These are phyloP conservation scores for Globisporangium paroecandrum DNA, from an alignment of 352 stramenopile species.

Conservation along the genomic window DNA sequence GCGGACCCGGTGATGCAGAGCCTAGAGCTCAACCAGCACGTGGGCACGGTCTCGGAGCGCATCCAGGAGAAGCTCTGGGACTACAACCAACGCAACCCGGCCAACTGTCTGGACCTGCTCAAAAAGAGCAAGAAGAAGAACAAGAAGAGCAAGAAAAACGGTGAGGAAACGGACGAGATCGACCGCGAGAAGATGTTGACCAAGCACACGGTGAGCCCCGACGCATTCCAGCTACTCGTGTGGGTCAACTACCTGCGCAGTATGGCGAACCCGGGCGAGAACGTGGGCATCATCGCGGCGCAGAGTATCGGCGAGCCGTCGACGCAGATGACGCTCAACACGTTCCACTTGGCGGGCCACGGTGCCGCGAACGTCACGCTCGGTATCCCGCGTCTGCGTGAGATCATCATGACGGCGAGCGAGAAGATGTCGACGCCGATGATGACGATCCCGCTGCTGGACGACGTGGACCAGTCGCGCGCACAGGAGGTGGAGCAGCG, in stretches of 20 bases:
- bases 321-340: conserved; percentile 99
- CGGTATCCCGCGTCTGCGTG: conserved; percentile 98
- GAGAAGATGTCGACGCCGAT: conserved; percentile 97
- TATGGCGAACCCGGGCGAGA: conserved; percentile 96
- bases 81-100: conserved; percentile 82
- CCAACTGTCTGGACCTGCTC: conserved; percentile 53
- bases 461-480: conserved; percentile 40
- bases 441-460: conserved; percentile 96
- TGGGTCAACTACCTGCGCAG: conserved; percentile 98
- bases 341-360: conserved; percentile 99
- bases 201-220: conserved; percentile 69
- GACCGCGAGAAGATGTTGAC: conserved; percentile 72
- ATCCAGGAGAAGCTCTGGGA: conserved; percentile 74
- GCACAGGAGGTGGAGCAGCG: conserved; percentile 81
- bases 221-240: conserved; percentile 92
- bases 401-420: conserved; percentile 99
- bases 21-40: conserved; percentile 80
- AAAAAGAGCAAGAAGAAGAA: conserved; percentile 67
- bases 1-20: conserved; percentile 87
- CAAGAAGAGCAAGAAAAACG: conserved; percentile 74
- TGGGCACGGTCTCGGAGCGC: conserved; percentile 85
- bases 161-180: conserved; percentile 40
- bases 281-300: conserved; percentile 97
- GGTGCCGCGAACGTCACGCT: conserved; percentile 99
- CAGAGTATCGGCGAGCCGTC: conserved; percentile 99